Percentiles rank a stretch among this genome's conserved stretches.
These are phyloP conservation scores for Alternaria atra DNA, from an alignment of 2,329 filamentous ascomycete species.

Conservation along the genomic window DNA sequence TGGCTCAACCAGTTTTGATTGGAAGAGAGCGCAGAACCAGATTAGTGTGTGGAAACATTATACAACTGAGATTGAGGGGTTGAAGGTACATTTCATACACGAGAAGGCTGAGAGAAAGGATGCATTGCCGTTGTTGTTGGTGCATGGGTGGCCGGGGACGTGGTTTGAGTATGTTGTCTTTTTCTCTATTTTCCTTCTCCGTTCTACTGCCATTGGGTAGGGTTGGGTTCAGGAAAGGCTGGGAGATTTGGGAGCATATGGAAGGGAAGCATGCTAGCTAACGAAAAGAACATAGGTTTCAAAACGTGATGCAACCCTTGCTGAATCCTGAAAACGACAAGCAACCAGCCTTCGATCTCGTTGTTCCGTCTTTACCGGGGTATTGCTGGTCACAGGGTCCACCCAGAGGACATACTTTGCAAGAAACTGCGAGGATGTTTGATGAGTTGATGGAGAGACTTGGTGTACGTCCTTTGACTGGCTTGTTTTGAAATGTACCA, in stretches of 20 bases:
- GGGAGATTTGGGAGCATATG: not conserved
- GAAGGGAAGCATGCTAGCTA: not conserved
- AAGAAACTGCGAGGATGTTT: constrained; percentile 57
- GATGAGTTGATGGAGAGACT: constrained; percentile 44
- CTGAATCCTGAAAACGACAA: constrained; percentile 38
- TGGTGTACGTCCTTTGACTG: constrained; percentile 23
- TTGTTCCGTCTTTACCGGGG: constrained; percentile 65
- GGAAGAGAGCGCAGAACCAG: constrained; percentile 41
- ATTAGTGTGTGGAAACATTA: constrained; percentile 49
- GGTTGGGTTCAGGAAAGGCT: not conserved
- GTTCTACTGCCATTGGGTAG: not conserved
- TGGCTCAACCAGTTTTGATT: constrained; percentile 51
- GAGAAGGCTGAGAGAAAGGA: constrained; percentile 41
- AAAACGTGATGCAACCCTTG: constrained; percentile 50
- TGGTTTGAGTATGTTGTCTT: constrained; percentile 51
- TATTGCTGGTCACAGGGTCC: constrained; percentile 34
- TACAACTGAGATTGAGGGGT: constrained; percentile 46
- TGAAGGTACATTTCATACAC: constrained; percentile 54
- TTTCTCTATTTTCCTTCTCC: not conserved
- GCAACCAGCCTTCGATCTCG: constrained; percentile 61
- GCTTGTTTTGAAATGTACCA: too few relatives aligned
- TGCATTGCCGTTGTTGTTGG: constrained; percentile 54
- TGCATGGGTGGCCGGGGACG: constrained; percentile 57
- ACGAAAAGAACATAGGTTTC: constrained; percentile 20
- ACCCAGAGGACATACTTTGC: constrained; percentile 43